Evolutionary conservation across 495 filamentous ascomycete genomes (phyloP).

Genomic region (Pyronema omphalodes): DNA sequence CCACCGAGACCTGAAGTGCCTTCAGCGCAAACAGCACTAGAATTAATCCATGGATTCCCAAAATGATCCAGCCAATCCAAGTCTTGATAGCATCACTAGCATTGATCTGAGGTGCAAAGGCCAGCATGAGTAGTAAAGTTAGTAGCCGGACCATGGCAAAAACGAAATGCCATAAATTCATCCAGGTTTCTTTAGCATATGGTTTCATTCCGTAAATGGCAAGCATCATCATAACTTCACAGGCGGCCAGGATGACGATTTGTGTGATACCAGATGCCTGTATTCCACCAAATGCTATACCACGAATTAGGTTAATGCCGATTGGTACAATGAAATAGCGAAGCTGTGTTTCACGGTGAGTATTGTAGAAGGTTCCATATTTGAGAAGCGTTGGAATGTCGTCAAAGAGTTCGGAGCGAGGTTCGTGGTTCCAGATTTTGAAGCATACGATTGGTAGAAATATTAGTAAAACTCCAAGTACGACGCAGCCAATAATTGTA

Average conservation of each 20-base stretch:
- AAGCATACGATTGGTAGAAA: slow-evolving; percentile 64
- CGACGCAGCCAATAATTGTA: slow-evolving; percentile 51
- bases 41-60: slow-evolving; percentile 69
- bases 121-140: slow-evolving; percentile 62
- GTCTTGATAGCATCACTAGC: slow-evolving; percentile 61
- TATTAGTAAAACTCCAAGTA: slow-evolving; percentile 49
- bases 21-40: slow-evolving; percentile 88
- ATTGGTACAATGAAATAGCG: slow-evolving; percentile 76
- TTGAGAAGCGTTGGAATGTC: slow-evolving; percentile 74
- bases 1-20: slow-evolving; percentile 71
- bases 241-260: slow-evolving; percentile 75
- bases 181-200: slow-evolving; percentile 81
- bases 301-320: slow-evolving; percentile 64
- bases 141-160: slow-evolving; percentile 64
- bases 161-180: slow-evolving; percentile 85
- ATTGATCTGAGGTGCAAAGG: slow-evolving; percentile 67
- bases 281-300: slow-evolving; percentile 74
- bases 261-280: slow-evolving; percentile 88
- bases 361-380: slow-evolving; percentile 96
- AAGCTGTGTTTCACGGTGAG: slow-evolving; percentile 66
- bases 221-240: slow-evolving; percentile 79
- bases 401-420: slow-evolving; percentile 74
- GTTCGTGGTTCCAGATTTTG: slow-evolving; percentile 60
- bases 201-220: slow-evolving; percentile 78
- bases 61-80: slow-evolving; percentile 89